Percentiles rank a stretch among this genome's conserved stretches.
phyloP scores from a whole-genome alignment of 2,329 filamentous ascomycete genomes.

The Diaporthe sp. region DNA sequence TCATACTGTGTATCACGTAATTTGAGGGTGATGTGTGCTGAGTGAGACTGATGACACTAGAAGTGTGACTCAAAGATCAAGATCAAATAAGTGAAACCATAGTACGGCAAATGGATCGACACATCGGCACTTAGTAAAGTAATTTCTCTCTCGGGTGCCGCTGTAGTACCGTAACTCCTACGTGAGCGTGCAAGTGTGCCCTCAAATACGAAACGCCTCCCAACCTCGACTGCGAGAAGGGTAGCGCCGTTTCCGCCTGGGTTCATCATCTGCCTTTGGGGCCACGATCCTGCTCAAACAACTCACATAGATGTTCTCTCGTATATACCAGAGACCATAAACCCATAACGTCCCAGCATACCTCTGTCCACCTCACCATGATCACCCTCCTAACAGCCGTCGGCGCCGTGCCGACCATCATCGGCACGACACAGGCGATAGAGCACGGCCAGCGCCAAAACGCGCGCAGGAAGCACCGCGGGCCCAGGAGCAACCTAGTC shows the following conservation, averaged over 20 bases:
- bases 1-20: neutral
- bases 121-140: neutral
- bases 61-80: neutral
- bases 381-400: neutral
- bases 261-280: neutral
- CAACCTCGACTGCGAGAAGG: neutral
- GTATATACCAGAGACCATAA: neutral
- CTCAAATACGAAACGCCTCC: neutral
- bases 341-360: neutral
- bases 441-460: neutral
- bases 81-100: neutral
- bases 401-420: conserved; percentile 1
- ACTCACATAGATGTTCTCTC: neutral
- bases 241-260: neutral
- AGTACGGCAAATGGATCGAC: neutral
- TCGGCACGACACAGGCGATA: neutral
- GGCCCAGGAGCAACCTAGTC: neutral
- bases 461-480: neutral
- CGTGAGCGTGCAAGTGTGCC: neutral
- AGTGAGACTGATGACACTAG: neutral
- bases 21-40: neutral
- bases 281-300: neutral
- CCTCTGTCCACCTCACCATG: neutral
- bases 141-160: neutral
- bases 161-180: neutral